phyloP scores from a whole-genome alignment of 1,284 basidiomycete genomes.

The Cystobasidiaceae sp. region DNA sequence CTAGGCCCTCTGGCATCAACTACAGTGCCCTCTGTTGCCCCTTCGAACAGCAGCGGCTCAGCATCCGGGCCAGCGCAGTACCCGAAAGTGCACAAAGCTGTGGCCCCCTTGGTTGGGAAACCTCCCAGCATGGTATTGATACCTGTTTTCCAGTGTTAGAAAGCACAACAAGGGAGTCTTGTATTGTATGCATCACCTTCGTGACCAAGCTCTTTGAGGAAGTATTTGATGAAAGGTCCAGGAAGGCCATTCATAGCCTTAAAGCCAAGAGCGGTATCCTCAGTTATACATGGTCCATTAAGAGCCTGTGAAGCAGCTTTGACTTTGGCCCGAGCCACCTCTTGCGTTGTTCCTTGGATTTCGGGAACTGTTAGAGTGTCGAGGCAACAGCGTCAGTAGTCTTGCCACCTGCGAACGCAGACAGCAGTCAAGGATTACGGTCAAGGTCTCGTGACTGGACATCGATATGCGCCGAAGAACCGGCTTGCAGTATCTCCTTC shows the following conservation, averaged over 20 bases:
- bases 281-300: conserved; percentile 80
- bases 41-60: conserved; percentile 84
- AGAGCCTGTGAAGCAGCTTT: conserved; percentile 74
- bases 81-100: conserved; percentile 92
- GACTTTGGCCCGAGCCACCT: conserved; percentile 87
- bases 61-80: conserved; percentile 74
- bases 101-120: conserved; percentile 73
- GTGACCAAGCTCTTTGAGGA: conserved; percentile 72
- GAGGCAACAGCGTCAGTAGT: conserved; percentile 28
- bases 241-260: conserved; percentile 83
- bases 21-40: conserved; percentile 77
- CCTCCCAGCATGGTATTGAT: conserved; percentile 80
- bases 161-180: not conserved
- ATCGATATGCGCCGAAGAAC: conserved; percentile 54
- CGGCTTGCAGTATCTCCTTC: conserved; percentile 63
- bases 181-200: conserved; percentile 53
- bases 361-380: conserved; percentile 66
- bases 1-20: conserved; percentile 74
- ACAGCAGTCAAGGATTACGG: conserved; percentile 55
- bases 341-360: conserved; percentile 84
- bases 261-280: conserved; percentile 92
- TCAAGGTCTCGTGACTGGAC: conserved; percentile 65
- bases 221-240: conserved; percentile 95
- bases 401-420: too few relatives aligned
- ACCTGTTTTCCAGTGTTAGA: conserved; percentile 55